Base-by-base conservation (phyloP, 2,329 filamentous ascomycete species). In the Alternaria ethzedia region DNA sequence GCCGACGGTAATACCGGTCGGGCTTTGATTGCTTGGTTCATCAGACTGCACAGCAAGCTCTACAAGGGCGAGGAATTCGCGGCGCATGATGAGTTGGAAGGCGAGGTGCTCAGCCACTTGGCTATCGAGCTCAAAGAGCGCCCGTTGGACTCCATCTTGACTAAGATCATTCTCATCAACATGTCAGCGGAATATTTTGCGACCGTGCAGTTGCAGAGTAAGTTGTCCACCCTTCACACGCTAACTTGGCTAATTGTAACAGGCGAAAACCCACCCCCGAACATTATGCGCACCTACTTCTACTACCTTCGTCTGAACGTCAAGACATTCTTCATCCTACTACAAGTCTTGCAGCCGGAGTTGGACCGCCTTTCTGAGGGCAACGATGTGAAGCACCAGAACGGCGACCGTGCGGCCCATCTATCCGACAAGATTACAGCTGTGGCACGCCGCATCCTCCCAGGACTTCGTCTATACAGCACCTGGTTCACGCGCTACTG, bases 131-230 rank as follows among this genome's bases (percentile, higher is more conserved):
- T 96, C 26, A 93, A 91, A 75, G 88, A 89, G 65, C 86, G 89
- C 10, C 86, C 87, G 2, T 84, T 91, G 52, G 87, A 90, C 47
- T 85, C 85, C 12, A 86, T 88, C 12, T 79, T 97, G 26, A 86
- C 92, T 66, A 96, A 94, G 76, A 91, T 97, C 79, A 87, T 92
- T 6, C 83, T 97, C 47, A 89, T 95, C 70, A 98, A 96, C 73
- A 91, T 98, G 65, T 89, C 93, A 6, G 93, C 94, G 7, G 93
- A 96, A 77, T 87, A 90, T 68, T 86, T 92, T 74, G 90, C 93
- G 46, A 85, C 84, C 28, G 82, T 87, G 23, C 87, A 86, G 70
- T 85, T 90, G 64, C 82, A 84, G 77, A 82, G 90, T 89, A 72
- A 47, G 73, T 83, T 13, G 2, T 9, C 17, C 11, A 78, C 71